A percentile compares a stretch with the other conserved stretches of the same genome.
phyloP scores from a whole-genome alignment of 2,329 filamentous ascomycete species.

The Pseudogymnoascus sp. region DNA sequence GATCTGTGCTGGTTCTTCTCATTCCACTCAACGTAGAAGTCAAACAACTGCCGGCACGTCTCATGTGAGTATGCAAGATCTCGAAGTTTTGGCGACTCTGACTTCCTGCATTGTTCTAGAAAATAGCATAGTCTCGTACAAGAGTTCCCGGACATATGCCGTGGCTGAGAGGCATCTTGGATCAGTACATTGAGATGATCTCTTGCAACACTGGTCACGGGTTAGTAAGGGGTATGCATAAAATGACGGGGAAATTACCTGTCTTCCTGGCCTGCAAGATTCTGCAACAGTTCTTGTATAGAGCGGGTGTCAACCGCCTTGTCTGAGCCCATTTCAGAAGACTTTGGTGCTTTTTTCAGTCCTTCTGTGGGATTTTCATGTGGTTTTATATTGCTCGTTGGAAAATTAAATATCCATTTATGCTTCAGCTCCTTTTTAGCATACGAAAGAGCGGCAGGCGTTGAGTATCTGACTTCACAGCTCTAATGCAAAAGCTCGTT shows the following conservation, averaged over 20 bases:
- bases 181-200: conserved; percentile 23
- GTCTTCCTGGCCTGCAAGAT: not conserved
- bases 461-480: not conserved
- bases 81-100: conserved; percentile 37
- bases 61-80: conserved; percentile 47
- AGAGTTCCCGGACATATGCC: conserved; percentile 49
- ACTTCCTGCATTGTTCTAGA: conserved; percentile 53
- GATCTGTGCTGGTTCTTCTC: conserved; percentile 59
- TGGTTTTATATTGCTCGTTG: conserved; percentile 3
- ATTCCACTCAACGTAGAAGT: conserved; percentile 62
- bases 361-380: conserved; percentile 2
- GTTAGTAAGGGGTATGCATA: conserved; percentile 8
- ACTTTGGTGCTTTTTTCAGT: conserved; percentile 4
- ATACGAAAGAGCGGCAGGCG: not conserved
- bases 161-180: conserved; percentile 39
- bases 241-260: not conserved
- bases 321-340: conserved; percentile 4
- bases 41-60: conserved; percentile 47
- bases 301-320: conserved; percentile 11
- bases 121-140: conserved; percentile 57
- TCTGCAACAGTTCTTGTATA: conserved; percentile 3
- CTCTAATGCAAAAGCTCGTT: not conserved
- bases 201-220: conserved; percentile 16
- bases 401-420: conserved; percentile 11
- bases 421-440: not conserved